Evolutionary conservation across 208 protist genomes (phyloP).

Genomic region (Wallacemonas sp.): DNA sequence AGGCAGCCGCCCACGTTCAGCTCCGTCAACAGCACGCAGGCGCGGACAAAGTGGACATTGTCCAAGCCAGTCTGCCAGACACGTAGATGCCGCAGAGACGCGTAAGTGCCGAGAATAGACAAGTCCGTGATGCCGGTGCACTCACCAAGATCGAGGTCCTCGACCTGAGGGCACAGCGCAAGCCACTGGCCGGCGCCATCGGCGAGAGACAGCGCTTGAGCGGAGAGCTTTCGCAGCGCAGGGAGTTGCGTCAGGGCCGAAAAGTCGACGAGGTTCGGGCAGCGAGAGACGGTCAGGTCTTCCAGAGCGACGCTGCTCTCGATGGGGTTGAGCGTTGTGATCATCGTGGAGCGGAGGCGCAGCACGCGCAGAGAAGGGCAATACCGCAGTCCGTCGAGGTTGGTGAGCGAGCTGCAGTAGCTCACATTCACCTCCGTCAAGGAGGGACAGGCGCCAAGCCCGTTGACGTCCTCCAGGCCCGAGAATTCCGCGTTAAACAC

Average conservation of each 20-base stretch:
- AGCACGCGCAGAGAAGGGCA: neutral
- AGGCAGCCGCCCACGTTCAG: neutral
- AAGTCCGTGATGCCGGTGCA: slow-evolving; percentile 4
- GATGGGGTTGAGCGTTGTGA: neutral
- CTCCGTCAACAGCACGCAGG: neutral
- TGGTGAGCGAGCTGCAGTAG: neutral
- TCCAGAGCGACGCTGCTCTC: neutral
- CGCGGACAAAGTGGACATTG: neutral
- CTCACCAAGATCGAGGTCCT: slow-evolving; percentile 2
- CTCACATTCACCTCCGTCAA: slow-evolving; percentile 1
- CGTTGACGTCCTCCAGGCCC: neutral
- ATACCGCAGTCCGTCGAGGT: neutral
- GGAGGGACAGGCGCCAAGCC: neutral
- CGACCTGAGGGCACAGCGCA: neutral
- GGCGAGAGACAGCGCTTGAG: neutral
- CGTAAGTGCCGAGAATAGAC: neutral
- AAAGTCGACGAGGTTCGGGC: neutral
- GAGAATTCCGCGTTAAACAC: neutral
- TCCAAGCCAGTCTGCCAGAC: neutral
- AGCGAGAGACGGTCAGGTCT: slow-evolving; percentile 1
- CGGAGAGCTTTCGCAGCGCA: neutral
- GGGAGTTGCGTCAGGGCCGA: neutral
- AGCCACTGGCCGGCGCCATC: neutral
- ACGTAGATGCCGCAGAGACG: neutral
- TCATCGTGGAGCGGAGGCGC: neutral